phyloP scores from a whole-genome alignment of 1,139 yeast species.

The Kluyveromyces sp. region DNA sequence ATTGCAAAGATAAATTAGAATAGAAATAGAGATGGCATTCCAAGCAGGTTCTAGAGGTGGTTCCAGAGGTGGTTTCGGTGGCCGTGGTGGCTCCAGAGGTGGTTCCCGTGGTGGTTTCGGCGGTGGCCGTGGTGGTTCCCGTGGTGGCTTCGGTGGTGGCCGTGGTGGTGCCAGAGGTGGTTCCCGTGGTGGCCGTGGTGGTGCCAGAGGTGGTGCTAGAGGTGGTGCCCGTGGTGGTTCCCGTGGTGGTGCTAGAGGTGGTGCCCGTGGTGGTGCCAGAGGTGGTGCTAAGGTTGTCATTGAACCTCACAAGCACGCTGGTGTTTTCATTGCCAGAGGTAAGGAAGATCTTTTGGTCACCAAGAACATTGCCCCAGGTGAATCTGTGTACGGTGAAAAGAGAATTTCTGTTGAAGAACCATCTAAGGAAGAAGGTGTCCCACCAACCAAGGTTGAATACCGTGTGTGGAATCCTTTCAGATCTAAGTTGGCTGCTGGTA shows the following conservation, averaged over 20 bases:
- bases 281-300: constrained; percentile 96
- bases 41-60: constrained; percentile 39
- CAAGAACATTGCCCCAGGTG: constrained; percentile 96
- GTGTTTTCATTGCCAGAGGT: constrained; percentile 98
- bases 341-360: constrained; percentile 97
- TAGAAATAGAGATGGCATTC: constrained; percentile 38
- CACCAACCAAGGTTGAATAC: constrained; percentile 93
- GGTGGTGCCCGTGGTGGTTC: constrained; percentile 59
- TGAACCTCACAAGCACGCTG: constrained; percentile 97
- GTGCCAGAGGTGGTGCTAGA: constrained; percentile 47
- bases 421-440: constrained; percentile 73
- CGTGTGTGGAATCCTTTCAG: constrained; percentile 99
- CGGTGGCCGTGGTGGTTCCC: constrained; percentile 46
- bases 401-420: constrained; percentile 91
- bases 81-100: constrained; percentile 44
- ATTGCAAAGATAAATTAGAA: not conserved
- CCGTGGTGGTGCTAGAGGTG: constrained; percentile 72
- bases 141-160: constrained; percentile 43
- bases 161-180: constrained; percentile 62
- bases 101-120: constrained; percentile 23
- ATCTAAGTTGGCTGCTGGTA: constrained; percentile 99
- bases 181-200: constrained; percentile 57
- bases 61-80: constrained; percentile 34
- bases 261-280: constrained; percentile 67
- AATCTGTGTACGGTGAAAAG: constrained; percentile 96